Base-by-base conservation (phyloP, 176 grass and related monocot species). In the Hordeum marinum region DNA sequence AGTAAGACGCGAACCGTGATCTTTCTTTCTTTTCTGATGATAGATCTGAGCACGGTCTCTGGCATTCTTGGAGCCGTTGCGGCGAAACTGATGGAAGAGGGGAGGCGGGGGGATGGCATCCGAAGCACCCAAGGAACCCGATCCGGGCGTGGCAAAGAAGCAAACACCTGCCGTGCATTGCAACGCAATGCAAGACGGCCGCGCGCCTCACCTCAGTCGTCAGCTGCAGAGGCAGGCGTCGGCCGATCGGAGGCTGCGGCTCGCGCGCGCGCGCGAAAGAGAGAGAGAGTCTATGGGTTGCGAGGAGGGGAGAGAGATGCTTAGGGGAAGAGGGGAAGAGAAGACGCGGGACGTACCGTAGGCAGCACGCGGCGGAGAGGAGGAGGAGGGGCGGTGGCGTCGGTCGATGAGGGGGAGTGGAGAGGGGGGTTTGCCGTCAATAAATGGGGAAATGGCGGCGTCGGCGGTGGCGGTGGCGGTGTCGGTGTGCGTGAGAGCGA, bases 381-480 rank as follows among this genome's bases (percentile, higher is more conserved):
- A 58, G 11, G 39, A 12, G 12, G 68, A n/a, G 12, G 72, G 71
- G 58, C 20, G 41, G 35, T 25, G 59, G 82, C 59, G 82, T 50
- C 58, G 27, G 58, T 63, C 6, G 69, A 45, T 31, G 80, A 9
- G 50, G 26, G 65, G 4, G 45, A 11, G 20, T 18, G 18, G 81
- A 46, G 81, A 55, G 7, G 67, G 67, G 0, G 18, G 66, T 31
- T 41, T 18, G 0, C 35, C 68, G 37, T 71, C 0, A 18, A 74
- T 74, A 74, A 74, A 74, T 48, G 71, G 69, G 75, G 60, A 48
- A 60, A 72, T 27, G 80, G 80, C 39, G 80, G 52, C 9, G 48
- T 17, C 15, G 48, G 48, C 15, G 46, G 46, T 50, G 46, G 43
- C 5, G 62, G 77, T 7, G 41, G 6, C 5, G 78, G 64, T 59